These are phyloP conservation scores for Gaeumannomyces sp. DNA, from an alignment of 2,329 filamentous ascomycete genomes.

Conservation along the genomic window DNA sequence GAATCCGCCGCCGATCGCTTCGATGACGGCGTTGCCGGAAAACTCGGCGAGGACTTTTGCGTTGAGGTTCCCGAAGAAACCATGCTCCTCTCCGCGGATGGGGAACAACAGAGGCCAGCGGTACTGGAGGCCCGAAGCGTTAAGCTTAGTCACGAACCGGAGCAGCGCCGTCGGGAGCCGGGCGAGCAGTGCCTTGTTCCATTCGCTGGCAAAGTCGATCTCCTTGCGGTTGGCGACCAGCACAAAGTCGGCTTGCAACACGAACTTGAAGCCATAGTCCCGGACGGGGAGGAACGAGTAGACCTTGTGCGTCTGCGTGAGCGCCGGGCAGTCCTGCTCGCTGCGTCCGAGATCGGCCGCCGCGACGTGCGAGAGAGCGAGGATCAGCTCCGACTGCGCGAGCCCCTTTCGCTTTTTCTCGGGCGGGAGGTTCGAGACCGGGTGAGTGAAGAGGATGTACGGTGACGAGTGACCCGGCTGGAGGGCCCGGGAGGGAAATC, in stretches of 20 bases:
- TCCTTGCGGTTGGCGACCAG: slow-evolving; percentile 38
- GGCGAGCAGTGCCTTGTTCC: background rate
- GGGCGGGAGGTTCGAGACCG: slow-evolving; percentile 25
- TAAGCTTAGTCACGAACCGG: too few species aligned
- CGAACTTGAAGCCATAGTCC: slow-evolving; percentile 36
- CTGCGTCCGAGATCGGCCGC: too few species aligned
- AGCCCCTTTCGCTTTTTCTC: slow-evolving; percentile 20
- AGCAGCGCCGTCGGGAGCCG: too few species aligned
- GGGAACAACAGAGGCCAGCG: background rate
- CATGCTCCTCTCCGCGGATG: background rate
- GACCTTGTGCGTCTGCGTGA: slow-evolving; percentile 32
- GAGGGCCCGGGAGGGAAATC: slow-evolving; percentile 17
- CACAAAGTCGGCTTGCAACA: slow-evolving; percentile 44
- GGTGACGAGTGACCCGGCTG: slow-evolving; percentile 24
- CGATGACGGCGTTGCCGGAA: too few species aligned
- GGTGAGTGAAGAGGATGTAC: slow-evolving; percentile 23
- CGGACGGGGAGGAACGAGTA: slow-evolving; percentile 40
- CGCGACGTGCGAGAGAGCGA: slow-evolving; percentile 39
- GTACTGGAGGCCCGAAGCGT: background rate
- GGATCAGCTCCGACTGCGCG: slow-evolving; percentile 28
- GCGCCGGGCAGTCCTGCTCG: slow-evolving; percentile 19
- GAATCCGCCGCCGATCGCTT: too few species aligned
- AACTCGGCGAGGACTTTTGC: too few species aligned
- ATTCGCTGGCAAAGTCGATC: background rate
- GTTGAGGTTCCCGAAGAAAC: too few species aligned